Evolutionary conservation across 441 rosid genomes (phyloP), one percentile per base, ranked within the genome.

Genomic region (Erodium texanum): DNA sequence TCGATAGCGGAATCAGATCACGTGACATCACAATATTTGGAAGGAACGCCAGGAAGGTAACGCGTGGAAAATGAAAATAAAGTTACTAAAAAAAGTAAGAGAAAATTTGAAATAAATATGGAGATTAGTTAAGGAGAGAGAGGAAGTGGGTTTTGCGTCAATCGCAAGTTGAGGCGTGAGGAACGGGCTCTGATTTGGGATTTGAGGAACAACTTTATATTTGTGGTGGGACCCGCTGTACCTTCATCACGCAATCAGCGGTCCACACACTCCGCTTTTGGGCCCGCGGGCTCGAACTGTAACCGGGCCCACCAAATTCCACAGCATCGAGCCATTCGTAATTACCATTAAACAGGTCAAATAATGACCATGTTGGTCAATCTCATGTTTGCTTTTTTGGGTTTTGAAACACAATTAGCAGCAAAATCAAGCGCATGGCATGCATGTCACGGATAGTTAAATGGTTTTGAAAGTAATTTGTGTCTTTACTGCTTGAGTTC

Each of bases 311-410:
- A 72, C 68, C 50, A 62, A 20, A 64, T 11, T 9, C 50, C 5
- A 29, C 77, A 34, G 67, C 79, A 80, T 82, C 81, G 86, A 85
- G 86, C 81, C 78, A 73, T 89, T 69, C 84, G 80, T 86, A 79
- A 81, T 14, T 43, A 14, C 50, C 50, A 43, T 3, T 43, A 27
- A 9, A 43, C 50, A 43, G 50, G 11, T 3, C 8, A 10, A 43
- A 9, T 43, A 9, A 43, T 27, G 2, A 27, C 29, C 29, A 1
- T 27, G 1, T 27, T 27, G 4, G 29, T 27, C 29, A 27, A 27
- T 27, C 29, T 27, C 29, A 1, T 27, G 29, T 27, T 27, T 27
- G 29, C 29, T 27, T 27, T 27, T 27, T 27, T 27, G 29, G 29
- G 29, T 27, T 27, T 1, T 27, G 29, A 4, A 27, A 27, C 29